A percentile compares a stretch with the other conserved stretches of the same genome.
Evolutionary conservation across 169 alveolate species (phyloP).

Genomic region (Plasmodium reichenowi): DNA sequence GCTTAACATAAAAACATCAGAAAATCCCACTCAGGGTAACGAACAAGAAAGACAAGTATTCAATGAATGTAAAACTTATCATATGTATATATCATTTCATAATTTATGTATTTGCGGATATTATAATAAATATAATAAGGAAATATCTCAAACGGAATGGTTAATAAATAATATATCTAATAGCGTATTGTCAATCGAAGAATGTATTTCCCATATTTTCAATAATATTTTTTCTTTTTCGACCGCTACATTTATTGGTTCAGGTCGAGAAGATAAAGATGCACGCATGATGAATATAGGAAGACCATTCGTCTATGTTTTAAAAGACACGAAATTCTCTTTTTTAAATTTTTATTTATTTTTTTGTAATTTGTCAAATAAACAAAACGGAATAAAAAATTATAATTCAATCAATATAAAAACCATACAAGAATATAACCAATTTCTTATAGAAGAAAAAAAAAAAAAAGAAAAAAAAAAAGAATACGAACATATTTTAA

Average conservation of each 20-base stretch:
- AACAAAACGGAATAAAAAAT: background rate
- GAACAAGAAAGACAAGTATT: no score
- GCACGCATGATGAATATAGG: conserved; percentile 91
- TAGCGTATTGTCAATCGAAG: conserved; percentile 53
- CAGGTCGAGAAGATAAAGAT: conserved; percentile 94
- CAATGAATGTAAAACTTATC: background rate
- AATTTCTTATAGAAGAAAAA: conserved; percentile 1
- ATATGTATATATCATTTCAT: conserved; percentile 53
- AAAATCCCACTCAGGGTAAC: no score
- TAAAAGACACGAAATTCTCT: conserved; percentile 72
- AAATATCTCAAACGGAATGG: conserved; percentile 74
- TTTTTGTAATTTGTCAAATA: conserved; percentile 40
- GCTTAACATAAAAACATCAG: no score
- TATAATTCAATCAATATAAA: conserved; percentile 5
- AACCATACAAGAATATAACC: conserved; percentile 33
- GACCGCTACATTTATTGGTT: conserved; percentile 74
- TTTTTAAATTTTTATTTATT: conserved; percentile 58
- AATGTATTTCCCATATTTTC: conserved; percentile 64
- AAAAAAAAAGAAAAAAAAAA: background rate
- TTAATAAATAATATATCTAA: conserved; percentile 28
- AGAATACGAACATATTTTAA: background rate
- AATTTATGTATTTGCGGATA: conserved; percentile 72
- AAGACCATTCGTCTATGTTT: conserved; percentile 67
- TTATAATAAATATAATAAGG: conserved; percentile 73
- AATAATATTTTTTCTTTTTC: conserved; percentile 24